Base-by-base conservation (phyloP, 371 early-diverging fungal genomes). In the Mortierella sp. region DNA sequence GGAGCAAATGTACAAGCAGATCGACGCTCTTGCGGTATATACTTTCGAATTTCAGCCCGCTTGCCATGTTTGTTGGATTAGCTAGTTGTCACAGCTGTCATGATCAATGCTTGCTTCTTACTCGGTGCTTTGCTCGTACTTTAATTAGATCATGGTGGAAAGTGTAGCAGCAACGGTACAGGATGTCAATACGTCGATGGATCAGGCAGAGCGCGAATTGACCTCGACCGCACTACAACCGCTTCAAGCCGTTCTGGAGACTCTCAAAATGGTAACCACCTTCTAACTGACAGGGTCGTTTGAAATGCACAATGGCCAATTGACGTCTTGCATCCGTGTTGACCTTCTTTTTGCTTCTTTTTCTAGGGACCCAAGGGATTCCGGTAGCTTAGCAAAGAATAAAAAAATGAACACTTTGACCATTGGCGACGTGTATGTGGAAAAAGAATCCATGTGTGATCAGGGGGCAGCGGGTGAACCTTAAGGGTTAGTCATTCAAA, bases 241-340 rank as follows among this genome's bases (percentile, higher is more conserved):
- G 2, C 74, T 83, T 7, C 84, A 83, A 14, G 84, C 84, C 5
- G 73, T 83, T 0, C 31, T 83, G n/a, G 84, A 70, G 41, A 70
- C 84, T 10, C 50, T 83, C 44, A 82, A 82, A 48, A 83, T 83
- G 84, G 84, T 83, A 72, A 13, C 31, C 26, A n/a, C n/a, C n/a
- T n/a, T n/a, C n/a, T n/a, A n/a, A n/a, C n/a, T n/a, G n/a, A n/a
- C n/a, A n/a, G n/a, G n/a, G n/a, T n/a, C n/a, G n/a, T n/a, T n/a
- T n/a, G n/a, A n/a, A n/a, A n/a, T n/a, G n/a, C n/a, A n/a, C n/a
- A n/a, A n/a, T n/a, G n/a, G n/a, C n/a, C n/a, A n/a, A 4, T 61
- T 19, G 52, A 14, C 6, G 14, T 31, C 8, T 34, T 19, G 19
- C 8, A 39, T 37, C 10, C 22, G 19, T 7, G 34, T 22, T 9